These are phyloP conservation scores for Blastobotrys raffinosifermentans DNA, from an alignment of 1,139 yeast species.

Conservation along the genomic window DNA sequence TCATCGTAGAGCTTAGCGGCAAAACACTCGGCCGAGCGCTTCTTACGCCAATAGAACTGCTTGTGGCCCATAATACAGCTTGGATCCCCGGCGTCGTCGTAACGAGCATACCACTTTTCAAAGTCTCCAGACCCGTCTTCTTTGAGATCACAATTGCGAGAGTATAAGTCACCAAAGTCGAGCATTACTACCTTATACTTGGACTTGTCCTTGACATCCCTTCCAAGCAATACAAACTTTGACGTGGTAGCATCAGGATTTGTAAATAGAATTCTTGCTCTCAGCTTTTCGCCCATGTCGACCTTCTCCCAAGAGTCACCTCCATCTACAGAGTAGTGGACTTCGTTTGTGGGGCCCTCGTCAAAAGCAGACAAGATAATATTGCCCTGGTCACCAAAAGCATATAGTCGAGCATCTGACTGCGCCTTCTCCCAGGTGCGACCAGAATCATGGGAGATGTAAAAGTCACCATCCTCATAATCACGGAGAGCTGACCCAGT, in stretches of 20 bases:
- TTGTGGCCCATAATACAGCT: constrained; percentile 69
- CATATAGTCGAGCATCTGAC: constrained; percentile 50
- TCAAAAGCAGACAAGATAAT: constrained; percentile 58
- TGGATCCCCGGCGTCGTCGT: constrained; percentile 44
- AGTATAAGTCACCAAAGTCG: constrained; percentile 57
- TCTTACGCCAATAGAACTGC: constrained; percentile 64
- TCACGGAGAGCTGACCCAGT: constrained; percentile 26
- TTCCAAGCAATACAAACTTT: constrained; percentile 53
- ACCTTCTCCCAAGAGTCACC: constrained; percentile 59
- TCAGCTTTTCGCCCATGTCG: constrained; percentile 46
- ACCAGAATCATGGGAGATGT: constrained; percentile 75
- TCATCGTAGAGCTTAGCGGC: constrained; percentile 58
- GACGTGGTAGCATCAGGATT: constrained; percentile 72
- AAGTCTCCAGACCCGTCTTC: constrained; percentile 53
- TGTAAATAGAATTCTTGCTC: constrained; percentile 43
- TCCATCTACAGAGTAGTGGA: constrained; percentile 64
- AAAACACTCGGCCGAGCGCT: constrained; percentile 62
- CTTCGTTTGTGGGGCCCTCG: constrained; percentile 20
- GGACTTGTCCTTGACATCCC: constrained; percentile 25
- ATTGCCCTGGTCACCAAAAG: constrained; percentile 81
- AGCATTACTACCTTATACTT: constrained; percentile 39
- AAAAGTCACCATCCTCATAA: constrained; percentile 35
- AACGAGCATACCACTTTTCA: constrained; percentile 64
- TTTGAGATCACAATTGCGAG: constrained; percentile 28
- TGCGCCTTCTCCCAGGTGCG: constrained; percentile 56